Conservation (phyloP, 257 asterid species). For the Nicotiana knightiana region DNA sequence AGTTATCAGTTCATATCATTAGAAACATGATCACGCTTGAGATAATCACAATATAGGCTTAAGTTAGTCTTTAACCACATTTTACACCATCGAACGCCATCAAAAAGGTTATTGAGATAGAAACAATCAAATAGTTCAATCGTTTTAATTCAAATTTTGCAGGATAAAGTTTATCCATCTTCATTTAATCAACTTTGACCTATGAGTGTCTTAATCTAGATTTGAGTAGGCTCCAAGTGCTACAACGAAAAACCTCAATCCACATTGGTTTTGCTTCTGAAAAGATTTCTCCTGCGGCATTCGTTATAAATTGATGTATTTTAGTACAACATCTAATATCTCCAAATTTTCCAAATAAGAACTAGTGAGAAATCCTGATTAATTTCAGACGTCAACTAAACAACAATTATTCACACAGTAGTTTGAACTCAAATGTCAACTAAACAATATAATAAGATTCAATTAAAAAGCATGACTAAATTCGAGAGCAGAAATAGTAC, state of each 20-base stretch:
- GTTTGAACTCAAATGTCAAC: neutral
- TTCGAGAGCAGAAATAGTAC: constrained; percentile 16
- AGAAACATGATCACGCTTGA: neutral
- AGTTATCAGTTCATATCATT: neutral
- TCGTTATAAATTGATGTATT: neutral
- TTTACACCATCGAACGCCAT: neutral
- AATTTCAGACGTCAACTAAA: neutral
- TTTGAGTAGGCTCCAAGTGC: neutral
- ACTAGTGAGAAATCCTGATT: neutral
- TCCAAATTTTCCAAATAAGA: neutral
- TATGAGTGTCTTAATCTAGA: neutral
- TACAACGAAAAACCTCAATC: neutral
- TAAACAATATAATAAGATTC: neutral
- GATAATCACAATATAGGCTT: neutral
- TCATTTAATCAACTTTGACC: neutral
- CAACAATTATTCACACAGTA: neutral
- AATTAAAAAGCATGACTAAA: neutral
- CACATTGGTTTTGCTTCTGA: neutral
- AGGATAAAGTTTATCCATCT: neutral
- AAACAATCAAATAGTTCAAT: neutral
- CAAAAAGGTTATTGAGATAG: neutral
- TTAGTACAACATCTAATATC: neutral
- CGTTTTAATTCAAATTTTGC: neutral
- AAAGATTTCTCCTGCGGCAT: neutral
- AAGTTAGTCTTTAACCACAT: neutral